Evolutionary conservation across 129 eudicot genomes (phyloP).

Genomic region (Tagetes patula): DNA sequence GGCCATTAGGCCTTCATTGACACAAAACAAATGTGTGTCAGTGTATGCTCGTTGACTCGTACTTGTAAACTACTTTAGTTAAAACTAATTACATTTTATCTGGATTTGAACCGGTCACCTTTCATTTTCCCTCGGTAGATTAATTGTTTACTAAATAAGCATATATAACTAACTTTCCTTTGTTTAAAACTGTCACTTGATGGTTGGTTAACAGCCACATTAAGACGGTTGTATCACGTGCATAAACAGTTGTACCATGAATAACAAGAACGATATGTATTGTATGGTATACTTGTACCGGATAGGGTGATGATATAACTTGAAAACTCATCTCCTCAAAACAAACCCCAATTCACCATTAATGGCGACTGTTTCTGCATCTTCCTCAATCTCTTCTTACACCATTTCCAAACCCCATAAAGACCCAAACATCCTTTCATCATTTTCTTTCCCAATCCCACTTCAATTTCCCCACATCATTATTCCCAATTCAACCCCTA

Average conservation of each 20-base stretch:
- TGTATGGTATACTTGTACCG: not conserved
- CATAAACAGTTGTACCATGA: not conserved
- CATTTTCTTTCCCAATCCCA: conserved; percentile 25
- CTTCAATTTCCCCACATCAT: not conserved
- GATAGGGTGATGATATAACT: conserved; percentile 25
- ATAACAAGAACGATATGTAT: conserved; percentile 2
- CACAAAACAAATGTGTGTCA: too few relatives aligned
- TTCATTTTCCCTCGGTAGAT: too few relatives aligned
- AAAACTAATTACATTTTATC: too few relatives aligned
- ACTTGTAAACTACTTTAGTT: too few relatives aligned
- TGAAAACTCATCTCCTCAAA: not conserved
- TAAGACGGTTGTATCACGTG: not conserved
- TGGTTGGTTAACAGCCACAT: too few relatives aligned
- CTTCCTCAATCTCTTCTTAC: conserved; percentile 35
- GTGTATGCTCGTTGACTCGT: too few relatives aligned
- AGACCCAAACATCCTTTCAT: conserved; percentile 19
- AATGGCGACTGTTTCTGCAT: conserved; percentile 57
- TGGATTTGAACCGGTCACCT: too few relatives aligned
- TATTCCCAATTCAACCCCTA: conserved; percentile 28
- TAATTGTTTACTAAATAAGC: too few relatives aligned
- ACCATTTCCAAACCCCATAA: conserved; percentile 30
- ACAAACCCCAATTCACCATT: not conserved
- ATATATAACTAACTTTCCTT: too few relatives aligned
- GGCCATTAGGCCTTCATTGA: too few relatives aligned
- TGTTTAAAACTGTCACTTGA: too few relatives aligned